A percentile compares a stretch with the other conserved stretches of the same genome.
Conservation (phyloP, 495 filamentous ascomycete genomes). For the Penicillium arizonense region DNA sequence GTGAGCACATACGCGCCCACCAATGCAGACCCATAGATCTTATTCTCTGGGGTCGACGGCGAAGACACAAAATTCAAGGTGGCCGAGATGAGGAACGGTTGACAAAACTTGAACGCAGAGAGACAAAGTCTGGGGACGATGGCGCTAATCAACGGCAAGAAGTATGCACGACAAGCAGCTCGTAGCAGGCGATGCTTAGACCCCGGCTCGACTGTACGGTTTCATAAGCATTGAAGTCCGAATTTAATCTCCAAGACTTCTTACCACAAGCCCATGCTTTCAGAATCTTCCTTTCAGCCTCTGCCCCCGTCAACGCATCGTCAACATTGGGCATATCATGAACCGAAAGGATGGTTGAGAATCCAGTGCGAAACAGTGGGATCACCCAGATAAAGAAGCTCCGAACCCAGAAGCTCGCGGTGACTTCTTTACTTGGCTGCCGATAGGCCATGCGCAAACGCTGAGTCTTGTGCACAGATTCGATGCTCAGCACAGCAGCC, state of each 20-base stretch:
- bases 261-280: slow-evolving; percentile 5
- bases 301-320: not conserved
- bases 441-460: slow-evolving; percentile 18
- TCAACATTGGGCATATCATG: slow-evolving; percentile 28
- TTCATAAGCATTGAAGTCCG: not conserved
- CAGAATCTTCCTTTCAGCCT: not conserved
- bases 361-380: slow-evolving; percentile 27
- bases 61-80: slow-evolving; percentile 35
- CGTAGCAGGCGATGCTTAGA: slow-evolving; percentile 11
- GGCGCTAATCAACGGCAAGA: slow-evolving; percentile 32
- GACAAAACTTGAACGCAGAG: slow-evolving; percentile 54
- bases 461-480: slow-evolving; percentile 25
- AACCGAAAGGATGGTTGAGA: slow-evolving; percentile 19
- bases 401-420: slow-evolving; percentile 27
- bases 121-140: slow-evolving; percentile 48
- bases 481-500: slow-evolving; percentile 12
- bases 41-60: slow-evolving; percentile 18
- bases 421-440: slow-evolving; percentile 21
- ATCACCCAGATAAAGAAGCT: slow-evolving; percentile 35
- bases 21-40: slow-evolving; percentile 51
- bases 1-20: slow-evolving; percentile 56
- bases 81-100: slow-evolving; percentile 57
- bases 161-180: slow-evolving; percentile 17
- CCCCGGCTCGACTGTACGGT: not conserved
- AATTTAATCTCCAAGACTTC: not conserved